Evolutionary conservation across 371 early-diverging fungal species (phyloP).

Genomic region (Rhizopus microsporus): DNA sequence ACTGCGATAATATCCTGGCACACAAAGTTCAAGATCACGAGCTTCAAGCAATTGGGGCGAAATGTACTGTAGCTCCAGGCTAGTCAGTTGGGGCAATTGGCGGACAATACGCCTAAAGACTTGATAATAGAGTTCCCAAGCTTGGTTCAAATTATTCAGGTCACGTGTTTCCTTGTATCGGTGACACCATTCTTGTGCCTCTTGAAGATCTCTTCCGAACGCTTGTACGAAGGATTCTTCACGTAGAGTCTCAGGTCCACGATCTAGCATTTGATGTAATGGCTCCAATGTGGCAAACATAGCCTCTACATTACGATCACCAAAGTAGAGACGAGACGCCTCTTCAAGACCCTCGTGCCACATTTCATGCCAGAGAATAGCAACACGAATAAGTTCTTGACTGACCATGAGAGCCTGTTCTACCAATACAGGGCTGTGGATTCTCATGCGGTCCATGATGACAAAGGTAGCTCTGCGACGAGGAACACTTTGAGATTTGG

Average conservation of each 20-base stretch:
- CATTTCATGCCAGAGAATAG: constrained; percentile 97
- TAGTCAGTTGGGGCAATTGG: constrained; percentile 81
- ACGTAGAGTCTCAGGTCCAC: constrained; percentile 92
- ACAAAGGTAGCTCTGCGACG: constrained; percentile 85
- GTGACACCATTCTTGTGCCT: constrained; percentile 89
- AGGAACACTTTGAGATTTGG: constrained; percentile 82
- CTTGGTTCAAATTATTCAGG: constrained; percentile 86
- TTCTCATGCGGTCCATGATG: constrained; percentile 92
- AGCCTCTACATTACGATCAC: constrained; percentile 84
- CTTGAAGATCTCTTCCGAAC: constrained; percentile 90
- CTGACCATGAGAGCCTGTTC: constrained; percentile 95
- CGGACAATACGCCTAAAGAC: constrained; percentile 87
- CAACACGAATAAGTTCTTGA: constrained; percentile 95
- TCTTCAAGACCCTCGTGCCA: constrained; percentile 97
- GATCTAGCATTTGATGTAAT: constrained; percentile 87
- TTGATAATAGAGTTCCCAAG: constrained; percentile 95
- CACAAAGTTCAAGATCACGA: constrained; percentile 85
- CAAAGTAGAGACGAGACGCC: constrained; percentile 86
- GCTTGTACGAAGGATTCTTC: constrained; percentile 95
- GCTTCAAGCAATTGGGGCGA: constrained; percentile 90
- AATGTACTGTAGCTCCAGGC: constrained; percentile 87
- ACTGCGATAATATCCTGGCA: constrained; percentile 93
- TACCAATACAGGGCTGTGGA: constrained; percentile 82
- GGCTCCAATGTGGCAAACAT: constrained; percentile 92
- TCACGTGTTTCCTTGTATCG: constrained; percentile 81